Evolutionary conservation across 2,329 filamentous ascomycete genomes (phyloP).

Genomic region (Sphaerulina musiva): DNA sequence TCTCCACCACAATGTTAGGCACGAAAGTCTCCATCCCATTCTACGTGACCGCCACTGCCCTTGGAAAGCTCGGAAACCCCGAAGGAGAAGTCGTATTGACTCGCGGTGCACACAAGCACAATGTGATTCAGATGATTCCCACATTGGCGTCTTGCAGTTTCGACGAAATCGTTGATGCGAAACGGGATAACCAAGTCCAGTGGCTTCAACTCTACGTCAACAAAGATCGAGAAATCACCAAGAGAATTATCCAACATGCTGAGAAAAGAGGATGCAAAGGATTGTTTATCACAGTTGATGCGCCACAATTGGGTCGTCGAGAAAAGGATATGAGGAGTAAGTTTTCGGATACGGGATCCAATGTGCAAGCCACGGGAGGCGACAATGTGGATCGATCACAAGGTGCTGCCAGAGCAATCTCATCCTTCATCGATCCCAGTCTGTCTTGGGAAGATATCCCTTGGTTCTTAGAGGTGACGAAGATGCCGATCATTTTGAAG

Average conservation of each 20-base stretch:
- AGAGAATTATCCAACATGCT: constrained; percentile 83
- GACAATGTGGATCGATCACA: constrained; percentile 75
- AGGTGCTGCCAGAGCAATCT: constrained; percentile 90
- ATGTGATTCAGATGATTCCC: constrained; percentile 96
- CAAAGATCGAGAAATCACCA: constrained; percentile 85
- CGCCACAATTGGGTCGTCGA: constrained; percentile 84
- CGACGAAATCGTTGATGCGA: constrained; percentile 90
- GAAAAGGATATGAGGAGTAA: constrained; percentile 98
- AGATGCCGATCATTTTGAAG: constrained; percentile 94
- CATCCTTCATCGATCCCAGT: constrained; percentile 91
- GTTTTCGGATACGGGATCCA: constrained; percentile 63
- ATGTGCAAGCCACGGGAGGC: constrained; percentile 64
- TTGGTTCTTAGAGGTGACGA: constrained; percentile 75
- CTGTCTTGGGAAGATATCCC: constrained; percentile 80
- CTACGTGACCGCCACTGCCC: constrained; percentile 91
- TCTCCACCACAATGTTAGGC: constrained; percentile 88
- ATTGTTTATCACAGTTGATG: constrained; percentile 97
- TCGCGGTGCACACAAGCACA: constrained; percentile 72
- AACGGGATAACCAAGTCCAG: constrained; percentile 71
- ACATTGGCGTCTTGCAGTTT: constrained; percentile 95
- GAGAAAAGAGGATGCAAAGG: constrained; percentile 88
- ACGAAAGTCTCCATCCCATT: constrained; percentile 78
- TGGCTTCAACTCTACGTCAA: constrained; percentile 90
- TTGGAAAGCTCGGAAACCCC: constrained; percentile 88
- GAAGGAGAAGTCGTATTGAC: constrained; percentile 93